Base-by-base conservation (phyloP, 495 filamentous ascomycete species). In the Talaromyces liani region DNA sequence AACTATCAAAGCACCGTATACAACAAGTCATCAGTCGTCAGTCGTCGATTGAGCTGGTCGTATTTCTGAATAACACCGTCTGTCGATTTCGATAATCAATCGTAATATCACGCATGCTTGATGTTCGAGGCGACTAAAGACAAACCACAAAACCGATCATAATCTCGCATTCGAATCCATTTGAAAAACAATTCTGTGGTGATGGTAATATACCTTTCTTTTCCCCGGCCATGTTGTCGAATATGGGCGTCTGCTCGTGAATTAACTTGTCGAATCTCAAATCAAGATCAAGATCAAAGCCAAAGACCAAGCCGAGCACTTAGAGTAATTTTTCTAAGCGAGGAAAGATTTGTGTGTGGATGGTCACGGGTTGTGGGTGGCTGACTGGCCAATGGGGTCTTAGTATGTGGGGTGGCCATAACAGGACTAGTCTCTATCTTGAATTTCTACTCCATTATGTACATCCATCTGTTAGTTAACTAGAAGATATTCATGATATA, bases 171-270 rank as follows among this genome's bases (percentile, higher is more conserved):
- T 25, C 31, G 45, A 20, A 49, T 36, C 31, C n/a, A 20, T 20
- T 56, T 41, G 5, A 41, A 41, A 16, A 6, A 0, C 20, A 10
- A 39, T 47, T 12, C 36, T 20, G 31, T 63, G 31, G 4, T 18
- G 12, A 57, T 27, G 49, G 33, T 12, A 39, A 12, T n/a, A 41
- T 60, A 65, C 56, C 59, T 65, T 62, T 60, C 63, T 55, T 61
- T 62, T 62, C 60, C 60, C 41, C 41, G 60, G 86, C 86, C 89
- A 92, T 92, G 78, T 81, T 82, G 77, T 58, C 53, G 79, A 49
- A 76, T 73, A 78, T 73, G 67, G 72, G 72, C 72, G 78, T 79
- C 77, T 79, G 76, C 73, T 80, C 79, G 79, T 78, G 74, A 73
- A 62, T 62, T n/a, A 58, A 49, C 60, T 54, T 62, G 60, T 62